Evolutionary conservation across 2,329 filamentous ascomycete genomes (phyloP).

Genomic region (Dactylonectria estremocensis): DNA sequence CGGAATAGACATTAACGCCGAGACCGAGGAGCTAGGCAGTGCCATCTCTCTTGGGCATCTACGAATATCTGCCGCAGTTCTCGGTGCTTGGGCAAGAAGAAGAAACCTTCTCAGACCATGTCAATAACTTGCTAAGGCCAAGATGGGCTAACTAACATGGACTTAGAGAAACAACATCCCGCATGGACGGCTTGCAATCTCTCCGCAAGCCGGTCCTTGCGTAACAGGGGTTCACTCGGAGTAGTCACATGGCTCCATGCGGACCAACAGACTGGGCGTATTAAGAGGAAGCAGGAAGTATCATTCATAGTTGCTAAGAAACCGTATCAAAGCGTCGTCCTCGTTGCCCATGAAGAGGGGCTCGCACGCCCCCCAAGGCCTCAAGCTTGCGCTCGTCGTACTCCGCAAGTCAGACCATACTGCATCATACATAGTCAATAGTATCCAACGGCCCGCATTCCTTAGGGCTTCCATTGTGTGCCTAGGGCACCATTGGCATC

Average conservation of each 20-base stretch:
- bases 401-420: slow-evolving; percentile 34
- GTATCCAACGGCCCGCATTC: slow-evolving; percentile 22
- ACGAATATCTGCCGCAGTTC: slow-evolving; percentile 4
- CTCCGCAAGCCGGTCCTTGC: slow-evolving; percentile 24
- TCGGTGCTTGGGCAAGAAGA: neutral
- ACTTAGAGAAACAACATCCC: slow-evolving; percentile 20
- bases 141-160: slow-evolving; percentile 23
- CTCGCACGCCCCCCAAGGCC: slow-evolving; percentile 9
- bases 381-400: slow-evolving; percentile 14
- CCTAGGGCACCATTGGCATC: slow-evolving; percentile 15
- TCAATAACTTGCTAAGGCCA: slow-evolving; percentile 16
- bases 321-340: slow-evolving; percentile 1
- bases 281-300: slow-evolving; percentile 13
- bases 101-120: neutral
- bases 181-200: slow-evolving; percentile 16
- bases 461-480: slow-evolving; percentile 8
- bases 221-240: slow-evolving; percentile 22
- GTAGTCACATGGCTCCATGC: slow-evolving; percentile 22
- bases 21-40: slow-evolving; percentile 6
- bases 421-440: slow-evolving; percentile 25
- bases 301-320: slow-evolving; percentile 30
- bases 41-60: slow-evolving; percentile 7
- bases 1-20: slow-evolving; percentile 19
- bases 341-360: slow-evolving; percentile 23
- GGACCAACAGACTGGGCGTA: slow-evolving; percentile 4